These are phyloP conservation scores for Albophoma yamanashiensis DNA, from an alignment of 2,329 filamentous ascomycete species.

Conservation along the genomic window DNA sequence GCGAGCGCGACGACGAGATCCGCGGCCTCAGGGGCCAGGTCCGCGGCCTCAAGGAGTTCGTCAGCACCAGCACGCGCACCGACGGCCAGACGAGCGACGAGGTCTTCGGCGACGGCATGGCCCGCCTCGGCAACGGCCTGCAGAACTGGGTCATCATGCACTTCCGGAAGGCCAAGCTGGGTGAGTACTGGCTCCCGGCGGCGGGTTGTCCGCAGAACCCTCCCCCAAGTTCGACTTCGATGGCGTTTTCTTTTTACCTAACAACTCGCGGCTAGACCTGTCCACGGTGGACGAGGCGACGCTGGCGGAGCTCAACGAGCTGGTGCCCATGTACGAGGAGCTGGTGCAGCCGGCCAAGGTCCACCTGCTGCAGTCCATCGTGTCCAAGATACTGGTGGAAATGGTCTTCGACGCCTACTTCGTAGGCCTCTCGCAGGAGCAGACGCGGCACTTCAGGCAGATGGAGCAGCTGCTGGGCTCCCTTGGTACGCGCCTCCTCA, in stretches of 20 bases:
- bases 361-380: slow-evolving; percentile 51
- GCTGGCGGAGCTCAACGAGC: slow-evolving; percentile 29
- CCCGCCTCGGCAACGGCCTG: slow-evolving; percentile 52
- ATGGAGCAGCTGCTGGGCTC: slow-evolving; percentile 34
- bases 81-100: slow-evolving; percentile 56
- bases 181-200: slow-evolving; percentile 24
- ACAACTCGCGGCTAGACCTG: slow-evolving; percentile 26
- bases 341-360: slow-evolving; percentile 45
- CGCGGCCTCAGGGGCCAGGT: slow-evolving; percentile 47
- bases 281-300: slow-evolving; percentile 28
- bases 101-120: slow-evolving; percentile 52
- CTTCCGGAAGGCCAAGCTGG: slow-evolving; percentile 52
- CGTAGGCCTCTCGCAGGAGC: slow-evolving; percentile 47
- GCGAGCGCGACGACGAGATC: slow-evolving; percentile 45
- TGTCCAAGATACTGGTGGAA: slow-evolving; percentile 49
- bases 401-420: slow-evolving; percentile 53
- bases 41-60: slow-evolving; percentile 58
- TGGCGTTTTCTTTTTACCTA: too few relatives aligned
- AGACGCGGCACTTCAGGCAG: slow-evolving; percentile 37
- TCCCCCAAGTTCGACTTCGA: too few relatives aligned
- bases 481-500: slow-evolving; percentile 22
- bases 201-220: too few relatives aligned
- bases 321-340: slow-evolving; percentile 49
- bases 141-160: slow-evolving; percentile 67
- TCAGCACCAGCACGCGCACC: slow-evolving; percentile 53